Evolutionary conservation across 148 eudicot species (phyloP), one percentile per base, ranked within the genome.

Genomic region (Rhododendron vialii): DNA sequence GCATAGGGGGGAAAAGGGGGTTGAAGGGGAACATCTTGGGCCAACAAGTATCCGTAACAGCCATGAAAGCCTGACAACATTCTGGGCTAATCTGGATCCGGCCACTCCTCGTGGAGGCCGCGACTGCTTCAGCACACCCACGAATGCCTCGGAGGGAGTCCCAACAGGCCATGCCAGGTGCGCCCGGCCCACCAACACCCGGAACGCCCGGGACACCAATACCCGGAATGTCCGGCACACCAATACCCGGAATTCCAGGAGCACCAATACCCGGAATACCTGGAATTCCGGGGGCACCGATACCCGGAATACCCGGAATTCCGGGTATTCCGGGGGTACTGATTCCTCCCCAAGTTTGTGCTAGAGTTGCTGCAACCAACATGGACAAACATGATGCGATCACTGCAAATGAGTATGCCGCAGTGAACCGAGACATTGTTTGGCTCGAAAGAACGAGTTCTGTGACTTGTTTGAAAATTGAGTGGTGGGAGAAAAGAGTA

Each of bases 11-110:
- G 22, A 48, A 48, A 13, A 48, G 50, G 7, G 82, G 82, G 35
- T 79, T 48, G 35, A n/a, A 47, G 51, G 82, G 82, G 10, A 80
- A 47, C 59, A 28, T 50, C 82, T 80, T 48, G 15, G 82, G 82
- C 82, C 38, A 80, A 50, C 82, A 80, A 17, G 53, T 14, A 50
- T 35, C 82, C 28, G 8, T 22, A 26, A 50, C 36, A 50, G 18
- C 59, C 53, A 80, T 26, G 28, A 80, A 26, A 10, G 36, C 82
- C 12, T 51, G 1, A 12, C 82, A 80, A 28, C 82, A 80, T 9
- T 13, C 11, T 13, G 59, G 57, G 33, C 35, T 50, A 10, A 79
- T 79, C 35, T 43, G 28, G 51, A 78, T 22, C 51, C 14, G 47
- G 47, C 45, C 79, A 1, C 4, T 75, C 47, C 45, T 41, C 5